Evolutionary conservation across 2,329 filamentous ascomycete genomes (phyloP).

Genomic region (Aspergillus carbonarius): DNA sequence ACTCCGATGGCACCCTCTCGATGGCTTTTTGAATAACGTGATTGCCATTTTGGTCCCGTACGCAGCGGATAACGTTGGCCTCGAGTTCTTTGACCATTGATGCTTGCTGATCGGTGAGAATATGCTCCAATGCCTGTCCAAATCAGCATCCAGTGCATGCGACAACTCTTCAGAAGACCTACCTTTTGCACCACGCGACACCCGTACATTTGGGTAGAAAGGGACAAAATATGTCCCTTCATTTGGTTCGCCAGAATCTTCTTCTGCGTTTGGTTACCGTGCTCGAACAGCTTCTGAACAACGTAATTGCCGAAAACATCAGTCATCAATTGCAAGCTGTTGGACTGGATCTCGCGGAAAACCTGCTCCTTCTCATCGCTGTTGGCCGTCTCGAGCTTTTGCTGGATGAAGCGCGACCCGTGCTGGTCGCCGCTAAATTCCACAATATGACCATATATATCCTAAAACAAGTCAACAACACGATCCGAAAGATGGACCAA

Average conservation of each 20-base stretch:
- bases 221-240: slow-evolving; percentile 75
- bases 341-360: slow-evolving; percentile 81
- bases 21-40: slow-evolving; percentile 96
- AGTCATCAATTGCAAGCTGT: slow-evolving; percentile 85
- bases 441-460: slow-evolving; percentile 83
- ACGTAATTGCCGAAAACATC: slow-evolving; percentile 99
- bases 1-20: slow-evolving; percentile 70
- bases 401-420: slow-evolving; percentile 92
- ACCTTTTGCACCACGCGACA: slow-evolving; percentile 96
- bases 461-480: slow-evolving; percentile 44
- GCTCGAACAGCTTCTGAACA: slow-evolving; percentile 95
- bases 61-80: slow-evolving; percentile 70
- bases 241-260: slow-evolving; percentile 80
- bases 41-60: slow-evolving; percentile 88
- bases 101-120: slow-evolving; percentile 88
- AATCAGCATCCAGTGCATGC: slow-evolving; percentile 21
- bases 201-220: slow-evolving; percentile 87
- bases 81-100: slow-evolving; percentile 81
- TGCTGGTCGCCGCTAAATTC: slow-evolving; percentile 96
- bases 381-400: slow-evolving; percentile 86
- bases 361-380: slow-evolving; percentile 93
- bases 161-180: slow-evolving; percentile 5
- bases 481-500: not conserved
- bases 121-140: slow-evolving; percentile 77
- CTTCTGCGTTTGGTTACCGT: slow-evolving; percentile 92